Evolutionary conservation across 495 filamentous ascomycete species (phyloP).

Genomic region (Daldinia bambusicola): DNA sequence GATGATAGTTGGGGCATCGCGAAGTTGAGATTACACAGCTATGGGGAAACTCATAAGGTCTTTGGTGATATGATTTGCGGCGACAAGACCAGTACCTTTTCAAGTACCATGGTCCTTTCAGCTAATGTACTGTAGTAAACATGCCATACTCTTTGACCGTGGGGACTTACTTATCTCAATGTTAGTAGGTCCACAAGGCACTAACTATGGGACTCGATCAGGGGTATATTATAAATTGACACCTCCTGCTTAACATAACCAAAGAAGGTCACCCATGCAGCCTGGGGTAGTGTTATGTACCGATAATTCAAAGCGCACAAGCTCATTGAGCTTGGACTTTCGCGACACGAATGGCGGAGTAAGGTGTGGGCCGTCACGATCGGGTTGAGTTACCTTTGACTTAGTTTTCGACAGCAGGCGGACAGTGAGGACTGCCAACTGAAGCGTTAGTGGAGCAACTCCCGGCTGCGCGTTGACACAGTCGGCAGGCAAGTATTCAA

Average conservation of each 20-base stretch:
- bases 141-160: conserved; percentile 25
- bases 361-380: conserved; percentile 28
- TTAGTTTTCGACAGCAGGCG: conserved; percentile 17
- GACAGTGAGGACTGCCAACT: conserved; percentile 19
- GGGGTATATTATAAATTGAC: conserved; percentile 33
- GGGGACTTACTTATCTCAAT: conserved; percentile 28
- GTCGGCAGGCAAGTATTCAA: conserved; percentile 5
- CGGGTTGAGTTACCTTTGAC: conserved; percentile 26
- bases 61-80: conserved; percentile 28
- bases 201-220: conserved; percentile 20
- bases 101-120: conserved; percentile 27
- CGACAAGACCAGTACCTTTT: conserved; percentile 16
- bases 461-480: conserved; percentile 12
- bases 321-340: conserved; percentile 30
- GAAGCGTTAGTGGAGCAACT: conserved; percentile 14
- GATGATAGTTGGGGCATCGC: conserved; percentile 10
- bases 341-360: conserved; percentile 28
- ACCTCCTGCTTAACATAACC: conserved; percentile 20
- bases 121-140: not conserved
- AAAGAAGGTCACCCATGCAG: conserved; percentile 24
- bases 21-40: conserved; percentile 24
- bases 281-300: conserved; percentile 36
- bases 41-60: conserved; percentile 25
- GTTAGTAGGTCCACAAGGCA: conserved; percentile 22
- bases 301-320: conserved; percentile 14